These are phyloP conservation scores for Massariosphaeria phaeospora DNA, from an alignment of 495 filamentous ascomycete species.

Conservation along the genomic window DNA sequence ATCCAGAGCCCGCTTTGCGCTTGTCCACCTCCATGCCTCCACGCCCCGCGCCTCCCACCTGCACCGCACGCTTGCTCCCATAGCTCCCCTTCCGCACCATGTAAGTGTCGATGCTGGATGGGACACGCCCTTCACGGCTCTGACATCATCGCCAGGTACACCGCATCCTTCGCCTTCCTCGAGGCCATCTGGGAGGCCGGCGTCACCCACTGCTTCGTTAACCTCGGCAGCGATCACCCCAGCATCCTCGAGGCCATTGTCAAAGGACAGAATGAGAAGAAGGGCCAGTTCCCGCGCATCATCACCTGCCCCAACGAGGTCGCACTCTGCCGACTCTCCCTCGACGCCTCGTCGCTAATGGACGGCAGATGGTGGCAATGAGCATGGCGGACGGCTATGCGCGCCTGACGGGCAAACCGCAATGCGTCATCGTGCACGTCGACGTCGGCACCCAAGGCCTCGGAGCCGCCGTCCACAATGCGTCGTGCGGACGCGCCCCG, in stretches of 20 bases:
- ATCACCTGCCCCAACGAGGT: constrained; percentile 93
- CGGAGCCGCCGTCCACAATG: constrained; percentile 88
- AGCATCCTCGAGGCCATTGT: constrained; percentile 95
- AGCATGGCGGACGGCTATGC: constrained; percentile 97
- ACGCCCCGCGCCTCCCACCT: not conserved
- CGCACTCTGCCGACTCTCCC: constrained; percentile 8
- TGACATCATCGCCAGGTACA: constrained; percentile 46
- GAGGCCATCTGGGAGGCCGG: constrained; percentile 92
- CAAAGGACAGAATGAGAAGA: constrained; percentile 66
- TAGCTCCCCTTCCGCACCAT: not conserved
- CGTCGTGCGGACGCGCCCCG: constrained; percentile 76
- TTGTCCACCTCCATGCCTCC: not conserved
- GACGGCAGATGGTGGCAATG: constrained; percentile 84
- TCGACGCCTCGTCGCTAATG: not conserved
- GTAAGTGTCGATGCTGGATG: too few species aligned
- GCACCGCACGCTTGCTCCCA: not conserved
- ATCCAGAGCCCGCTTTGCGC: not conserved
- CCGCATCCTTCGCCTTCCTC: constrained; percentile 83
- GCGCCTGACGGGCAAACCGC: constrained; percentile 75
- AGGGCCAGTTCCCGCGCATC: constrained; percentile 70
- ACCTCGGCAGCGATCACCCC: constrained; percentile 91
- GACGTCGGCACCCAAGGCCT: constrained; percentile 93
- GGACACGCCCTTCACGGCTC: not conserved
- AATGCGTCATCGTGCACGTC: constrained; percentile 92
- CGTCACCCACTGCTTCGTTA: constrained; percentile 86